A percentile compares a stretch with the other conserved stretches of the same genome.
Evolutionary conservation across 2,329 filamentous ascomycete genomes (phyloP).

Genomic region (Emmonsiellopsis sp.): DNA sequence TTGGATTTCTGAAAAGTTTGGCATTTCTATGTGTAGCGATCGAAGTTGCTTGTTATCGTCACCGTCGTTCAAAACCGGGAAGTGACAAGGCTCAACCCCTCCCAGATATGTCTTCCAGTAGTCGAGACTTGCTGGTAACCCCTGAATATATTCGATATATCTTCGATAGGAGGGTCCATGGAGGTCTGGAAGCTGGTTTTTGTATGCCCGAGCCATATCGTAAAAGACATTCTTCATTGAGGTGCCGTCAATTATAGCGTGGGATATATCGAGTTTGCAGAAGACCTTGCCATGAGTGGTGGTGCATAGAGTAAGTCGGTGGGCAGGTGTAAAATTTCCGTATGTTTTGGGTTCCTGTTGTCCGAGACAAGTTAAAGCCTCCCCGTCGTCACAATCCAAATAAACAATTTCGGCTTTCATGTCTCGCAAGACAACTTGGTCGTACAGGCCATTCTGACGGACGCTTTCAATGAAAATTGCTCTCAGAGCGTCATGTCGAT

Average conservation of each 20-base stretch:
- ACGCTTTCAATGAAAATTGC: slow-evolving; percentile 24
- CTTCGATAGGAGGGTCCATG: slow-evolving; percentile 27
- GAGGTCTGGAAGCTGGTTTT: slow-evolving; percentile 20
- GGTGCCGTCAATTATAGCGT: slow-evolving; percentile 37
- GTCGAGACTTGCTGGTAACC: slow-evolving; percentile 18
- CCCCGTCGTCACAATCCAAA: slow-evolving; percentile 21
- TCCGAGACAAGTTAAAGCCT: slow-evolving; percentile 19
- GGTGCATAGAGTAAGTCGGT: slow-evolving; percentile 29
- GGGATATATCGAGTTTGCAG: slow-evolving; percentile 36
- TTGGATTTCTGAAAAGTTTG: slow-evolving; percentile 5
- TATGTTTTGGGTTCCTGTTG: slow-evolving; percentile 17
- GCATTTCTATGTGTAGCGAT: not conserved
- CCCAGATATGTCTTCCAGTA: slow-evolving; percentile 29
- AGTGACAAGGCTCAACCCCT: slow-evolving; percentile 18
- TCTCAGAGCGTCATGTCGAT: slow-evolving; percentile 6
- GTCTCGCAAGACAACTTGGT: slow-evolving; percentile 13
- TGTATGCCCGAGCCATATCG: slow-evolving; percentile 31
- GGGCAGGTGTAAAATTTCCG: slow-evolving; percentile 20
- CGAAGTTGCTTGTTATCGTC: not conserved
- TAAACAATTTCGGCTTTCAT: slow-evolving; percentile 9
- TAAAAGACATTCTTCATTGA: slow-evolving; percentile 32
- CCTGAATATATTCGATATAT: slow-evolving; percentile 25
- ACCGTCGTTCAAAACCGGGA: slow-evolving; percentile 3
- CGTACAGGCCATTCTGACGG: slow-evolving; percentile 14
- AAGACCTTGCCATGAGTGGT: slow-evolving; percentile 20